Conservation (phyloP, 2,329 filamentous ascomycete species). For the Penicillium thymicola region DNA sequence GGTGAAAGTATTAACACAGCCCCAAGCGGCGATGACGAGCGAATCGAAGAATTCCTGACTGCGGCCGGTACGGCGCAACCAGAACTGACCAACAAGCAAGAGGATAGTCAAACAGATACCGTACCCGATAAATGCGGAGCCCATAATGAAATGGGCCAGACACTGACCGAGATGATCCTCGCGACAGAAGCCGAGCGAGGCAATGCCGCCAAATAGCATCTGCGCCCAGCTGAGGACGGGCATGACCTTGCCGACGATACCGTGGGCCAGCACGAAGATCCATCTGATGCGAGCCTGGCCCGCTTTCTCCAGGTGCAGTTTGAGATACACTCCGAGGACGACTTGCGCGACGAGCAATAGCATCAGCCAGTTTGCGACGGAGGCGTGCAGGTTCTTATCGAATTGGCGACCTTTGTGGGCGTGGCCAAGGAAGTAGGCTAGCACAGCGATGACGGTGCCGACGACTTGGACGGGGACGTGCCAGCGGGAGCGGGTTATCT, state of each 20-base stretch:
- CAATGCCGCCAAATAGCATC: conserved; percentile 95
- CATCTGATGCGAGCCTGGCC: conserved; percentile 75
- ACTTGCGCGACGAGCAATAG: conserved; percentile 74
- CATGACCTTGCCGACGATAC: conserved; percentile 80
- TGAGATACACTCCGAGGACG: conserved; percentile 78
- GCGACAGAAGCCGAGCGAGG: conserved; percentile 85
- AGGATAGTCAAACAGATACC: conserved; percentile 83
- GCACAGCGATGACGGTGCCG: conserved; percentile 69
- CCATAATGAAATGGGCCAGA: conserved; percentile 97
- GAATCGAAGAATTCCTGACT: conserved; percentile 98
- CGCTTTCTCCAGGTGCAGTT: conserved; percentile 81
- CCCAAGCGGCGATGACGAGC: conserved; percentile 86
- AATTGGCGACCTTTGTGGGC: conserved; percentile 87
- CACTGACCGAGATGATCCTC: conserved; percentile 91
- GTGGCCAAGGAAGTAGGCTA: conserved; percentile 90
- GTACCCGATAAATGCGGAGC: conserved; percentile 91
- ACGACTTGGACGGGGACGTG: conserved; percentile 84
- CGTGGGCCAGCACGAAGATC: conserved; percentile 69
- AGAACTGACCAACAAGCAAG: conserved; percentile 81
- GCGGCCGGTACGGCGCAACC: conserved; percentile 75
- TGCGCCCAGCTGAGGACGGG: conserved; percentile 86
- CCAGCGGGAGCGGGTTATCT: conserved; percentile 89
- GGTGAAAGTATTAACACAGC: conserved; percentile 96
- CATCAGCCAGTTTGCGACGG: conserved; percentile 78
- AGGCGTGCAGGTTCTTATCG: conserved; percentile 72